Evolutionary conservation across 176 grass and related monocot species (phyloP).

Genomic region (Triticum urartu): DNA sequence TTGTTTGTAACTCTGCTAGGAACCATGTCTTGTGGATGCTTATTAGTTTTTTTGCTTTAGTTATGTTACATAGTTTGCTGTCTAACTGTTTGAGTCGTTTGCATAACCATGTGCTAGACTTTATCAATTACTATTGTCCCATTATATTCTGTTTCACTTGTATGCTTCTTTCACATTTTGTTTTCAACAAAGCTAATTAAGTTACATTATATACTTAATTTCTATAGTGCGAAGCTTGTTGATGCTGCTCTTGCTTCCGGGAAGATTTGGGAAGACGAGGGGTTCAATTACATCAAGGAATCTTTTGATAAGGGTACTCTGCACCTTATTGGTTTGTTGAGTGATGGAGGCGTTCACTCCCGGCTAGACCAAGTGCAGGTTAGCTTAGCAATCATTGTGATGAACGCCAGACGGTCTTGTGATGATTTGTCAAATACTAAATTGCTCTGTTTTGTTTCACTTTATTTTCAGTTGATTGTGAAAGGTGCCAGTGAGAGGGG

Average conservation of each 20-base stretch:
- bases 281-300: constrained; percentile 94
- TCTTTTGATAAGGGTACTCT: constrained; percentile 74
- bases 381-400: background rate
- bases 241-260: constrained; percentile 83
- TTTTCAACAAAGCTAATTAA: background rate
- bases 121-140: too few relatives aligned
- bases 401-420: background rate
- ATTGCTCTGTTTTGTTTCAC: constrained; percentile 10
- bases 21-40: background rate
- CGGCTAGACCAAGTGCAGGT: constrained; percentile 96
- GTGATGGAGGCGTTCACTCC: constrained; percentile 98
- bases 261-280: constrained; percentile 87
- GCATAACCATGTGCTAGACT: background rate
- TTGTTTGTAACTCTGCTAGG: background rate
- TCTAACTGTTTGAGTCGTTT: background rate
- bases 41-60: background rate
- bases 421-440: background rate
- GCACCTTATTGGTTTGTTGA: constrained; percentile 94
- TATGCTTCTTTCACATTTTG: background rate
- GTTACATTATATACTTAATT: constrained; percentile 1
- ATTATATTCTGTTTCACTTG: background rate
- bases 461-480: constrained; percentile 71
- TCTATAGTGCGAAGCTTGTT: constrained; percentile 80
- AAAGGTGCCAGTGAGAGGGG: constrained; percentile 85
- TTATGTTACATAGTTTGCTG: background rate